Percentiles rank a stretch among this genome's conserved stretches.
phyloP scores from a whole-genome alignment of 805 yeast genomes.

The Suhomyces canberraensis region DNA sequence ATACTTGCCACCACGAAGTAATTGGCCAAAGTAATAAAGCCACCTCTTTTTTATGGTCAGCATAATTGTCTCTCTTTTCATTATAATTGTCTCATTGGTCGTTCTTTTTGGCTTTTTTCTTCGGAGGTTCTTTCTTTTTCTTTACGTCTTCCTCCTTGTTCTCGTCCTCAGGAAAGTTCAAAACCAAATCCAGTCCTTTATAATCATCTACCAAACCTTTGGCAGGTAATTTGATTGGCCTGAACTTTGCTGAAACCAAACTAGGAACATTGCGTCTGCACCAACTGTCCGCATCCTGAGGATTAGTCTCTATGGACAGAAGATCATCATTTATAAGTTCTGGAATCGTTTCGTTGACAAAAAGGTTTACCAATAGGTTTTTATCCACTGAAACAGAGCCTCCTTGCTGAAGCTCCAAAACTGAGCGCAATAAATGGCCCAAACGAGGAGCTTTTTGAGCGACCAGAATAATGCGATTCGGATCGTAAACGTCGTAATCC shows the following conservation, averaged over 20 bases:
- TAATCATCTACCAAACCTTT: constrained; percentile 15
- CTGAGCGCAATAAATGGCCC: not conserved
- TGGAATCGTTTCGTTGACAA: constrained; percentile 34
- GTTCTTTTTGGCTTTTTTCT: not conserved
- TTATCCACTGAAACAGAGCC: constrained; percentile 12
- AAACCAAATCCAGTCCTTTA: not conserved
- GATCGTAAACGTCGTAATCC: not conserved
- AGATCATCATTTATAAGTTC: constrained; percentile 38
- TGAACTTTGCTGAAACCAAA: constrained; percentile 33
- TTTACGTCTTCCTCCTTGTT: not conserved
- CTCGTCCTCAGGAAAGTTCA: not conserved
- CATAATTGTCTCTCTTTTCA: too few relatives aligned
- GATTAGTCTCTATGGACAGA: constrained; percentile 33
- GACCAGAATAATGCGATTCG: constrained; percentile 7
- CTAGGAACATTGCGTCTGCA: constrained; percentile 33
- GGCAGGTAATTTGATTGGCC: constrained; percentile 26
- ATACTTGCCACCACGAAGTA: too few relatives aligned
- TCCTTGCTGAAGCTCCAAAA: constrained; percentile 1
- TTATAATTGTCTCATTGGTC: too few relatives aligned
- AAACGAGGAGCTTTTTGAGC: constrained; percentile 11
- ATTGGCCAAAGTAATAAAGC: too few relatives aligned
- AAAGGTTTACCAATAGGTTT: constrained; percentile 23
- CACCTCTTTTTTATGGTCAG: too few relatives aligned
- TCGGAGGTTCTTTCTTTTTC: constrained; percentile 7
- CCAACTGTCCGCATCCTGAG: constrained; percentile 40